These are phyloP conservation scores for Zancudomyces culisetae DNA, from an alignment of 371 early-diverging fungal species.

Conservation along the genomic window DNA sequence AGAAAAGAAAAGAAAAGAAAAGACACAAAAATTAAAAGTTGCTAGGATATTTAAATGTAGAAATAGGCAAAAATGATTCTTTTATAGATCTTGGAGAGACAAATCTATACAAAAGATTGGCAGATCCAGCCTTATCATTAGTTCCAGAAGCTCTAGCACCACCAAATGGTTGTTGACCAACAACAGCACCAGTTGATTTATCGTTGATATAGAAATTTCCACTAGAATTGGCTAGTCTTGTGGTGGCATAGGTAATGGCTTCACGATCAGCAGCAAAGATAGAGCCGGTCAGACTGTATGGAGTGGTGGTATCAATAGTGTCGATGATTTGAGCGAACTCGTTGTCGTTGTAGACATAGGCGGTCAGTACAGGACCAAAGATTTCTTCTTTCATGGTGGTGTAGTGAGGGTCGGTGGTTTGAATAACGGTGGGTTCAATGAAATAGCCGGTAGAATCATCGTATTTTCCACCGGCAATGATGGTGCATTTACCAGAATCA, in stretches of 20 bases:
- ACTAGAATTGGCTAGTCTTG: constrained; percentile 66
- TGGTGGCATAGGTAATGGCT: constrained; percentile 49
- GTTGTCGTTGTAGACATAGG: constrained; percentile 74
- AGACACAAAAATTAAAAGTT: no score
- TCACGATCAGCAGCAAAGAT: constrained; percentile 74
- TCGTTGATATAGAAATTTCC: constrained; percentile 98
- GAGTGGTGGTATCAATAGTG: constrained; percentile 56
- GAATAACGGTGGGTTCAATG: constrained; percentile 78
- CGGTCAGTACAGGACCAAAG: constrained; percentile 93
- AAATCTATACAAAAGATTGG: constrained; percentile 53
- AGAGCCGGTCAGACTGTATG: constrained; percentile 80
- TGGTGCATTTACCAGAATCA: constrained; percentile 34
- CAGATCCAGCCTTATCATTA: constrained; percentile 92
- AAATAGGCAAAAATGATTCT: constrained; percentile 79
- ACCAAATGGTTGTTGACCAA: constrained; percentile 96
- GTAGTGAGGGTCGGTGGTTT: constrained; percentile 64
- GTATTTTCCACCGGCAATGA: constrained; percentile 60
- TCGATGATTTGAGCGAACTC: constrained; percentile 52
- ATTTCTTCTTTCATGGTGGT: constrained; percentile 88
- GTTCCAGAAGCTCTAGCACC: constrained; percentile 90
- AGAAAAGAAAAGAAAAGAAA: no score
- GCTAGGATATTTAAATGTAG: constrained; percentile 64
- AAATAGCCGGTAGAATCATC: constrained; percentile 79
- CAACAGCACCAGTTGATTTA: constrained; percentile 95
- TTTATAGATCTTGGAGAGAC: constrained; percentile 89